Evolutionary conservation across 139 green algal species (phyloP), one percentile per base, ranked within the genome.

Genomic region (Yamagishiella unicocca): DNA sequence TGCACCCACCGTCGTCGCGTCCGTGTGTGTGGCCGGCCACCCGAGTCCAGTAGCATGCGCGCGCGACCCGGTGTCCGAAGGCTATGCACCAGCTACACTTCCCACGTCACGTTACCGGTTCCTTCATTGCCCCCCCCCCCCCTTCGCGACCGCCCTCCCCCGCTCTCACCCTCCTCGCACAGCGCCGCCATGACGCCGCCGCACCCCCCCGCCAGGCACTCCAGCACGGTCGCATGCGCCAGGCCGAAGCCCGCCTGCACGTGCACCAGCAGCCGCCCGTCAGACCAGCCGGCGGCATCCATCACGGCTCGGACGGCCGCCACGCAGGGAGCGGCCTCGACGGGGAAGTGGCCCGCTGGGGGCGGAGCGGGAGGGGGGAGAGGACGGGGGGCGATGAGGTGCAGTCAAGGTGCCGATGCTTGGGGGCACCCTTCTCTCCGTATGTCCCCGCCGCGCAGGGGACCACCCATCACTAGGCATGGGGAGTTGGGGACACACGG

Each of bases 171-270:
- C 24, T 83, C 54, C 38, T 83, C 76, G 33, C 54, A 71, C 35
- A 84, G 78, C 14, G 58, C 22, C 37, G 78, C 58, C 78, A 84
- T 61, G 12, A 84, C 38, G 27, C 78, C 78, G 27, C 37, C 33
- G 58, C 58, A 73, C 27, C 78, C 78, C 37, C 58, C 55, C 14
- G 55, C 78, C 78, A 84, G 78, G 61, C 78, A 74, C 54, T 84
- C 78, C 4, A 84, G 58, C 78, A 74, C 78, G 29, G 76, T 83
- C 9, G 76, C 76, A 37, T 84, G 77, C 37, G 77, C 55, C 40
- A 85, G 43, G 29, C 61, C 61, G 76, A 40, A 68, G 46, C 74
- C 46, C 42, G 46, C 74, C 31, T 46, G n/a, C 17, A 82, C 43
- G n/a, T 64, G 72, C 43, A 80, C 43, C 72, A 80, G 72, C 72